Evolutionary conservation across 139 green algal genomes (phyloP), one percentile per base, ranked within the genome.

Genomic region (Coelastrella sp.): DNA sequence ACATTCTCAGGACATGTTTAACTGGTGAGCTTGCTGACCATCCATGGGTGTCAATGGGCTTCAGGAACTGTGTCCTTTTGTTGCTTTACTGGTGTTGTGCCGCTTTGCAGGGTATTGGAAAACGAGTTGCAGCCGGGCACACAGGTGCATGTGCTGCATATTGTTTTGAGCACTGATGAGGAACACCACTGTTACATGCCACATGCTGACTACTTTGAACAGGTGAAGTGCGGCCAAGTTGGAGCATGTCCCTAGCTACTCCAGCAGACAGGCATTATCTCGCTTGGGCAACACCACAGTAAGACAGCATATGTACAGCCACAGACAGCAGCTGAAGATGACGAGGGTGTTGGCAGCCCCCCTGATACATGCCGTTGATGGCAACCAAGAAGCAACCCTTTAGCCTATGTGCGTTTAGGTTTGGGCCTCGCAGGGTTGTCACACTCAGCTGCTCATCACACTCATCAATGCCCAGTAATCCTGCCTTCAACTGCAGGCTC

Each of bases 171-270:
- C 3, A 57, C n/a, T 15, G 20, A 59, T 68, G 82, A 9, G 17
- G 14, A 56, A 12, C 57, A 58, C 11, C 27, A 59, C 27, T 61
- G 66, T 35, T 68, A 57, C 7, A n/a, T 81, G 84, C 68, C 68
- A 57, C 17, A n/a, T 6, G 49, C 20, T 61, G 84, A 88, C 56
- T 88, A 88, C 84, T 88, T 88, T 88, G 68, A 82, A 12, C 84
- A 88, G 84, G 84, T 88, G 49, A 12, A 24, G 9, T 49, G 63
- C 24, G 11, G 24, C 19, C 57, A 25, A 24, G 76, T 20, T 22
- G 27, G 27, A n/a, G n/a, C 15, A 24, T 10, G 58, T 19, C 8
- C 49, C 49, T 66, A 12, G n/a, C 60, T 25, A 19, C 35, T 49
- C 35, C 35, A 49, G 3, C 35, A 49, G 35, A 68, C 49, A 84